These are phyloP conservation scores for Corymbia citriodora DNA, from an alignment of 441 rosid species.

Conservation along the genomic window DNA sequence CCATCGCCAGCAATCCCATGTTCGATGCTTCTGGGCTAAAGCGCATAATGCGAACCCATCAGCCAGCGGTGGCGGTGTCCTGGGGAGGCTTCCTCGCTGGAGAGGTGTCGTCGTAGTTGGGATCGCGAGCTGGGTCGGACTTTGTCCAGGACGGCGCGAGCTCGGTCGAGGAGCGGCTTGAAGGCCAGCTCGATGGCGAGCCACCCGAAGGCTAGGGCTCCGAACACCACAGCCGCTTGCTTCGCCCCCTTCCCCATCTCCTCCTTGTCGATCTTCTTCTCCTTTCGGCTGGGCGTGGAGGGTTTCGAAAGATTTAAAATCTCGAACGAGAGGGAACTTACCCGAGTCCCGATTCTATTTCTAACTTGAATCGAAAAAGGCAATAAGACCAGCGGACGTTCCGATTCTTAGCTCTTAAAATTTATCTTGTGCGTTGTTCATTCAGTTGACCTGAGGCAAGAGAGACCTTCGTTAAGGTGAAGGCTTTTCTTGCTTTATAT, in stretches of 20 bases:
- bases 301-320: not conserved
- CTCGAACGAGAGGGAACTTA: not conserved
- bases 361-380: not conserved
- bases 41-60: not conserved
- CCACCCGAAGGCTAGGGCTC: conserved; percentile 76
- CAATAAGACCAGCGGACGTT: no score
- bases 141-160: conserved; percentile 54
- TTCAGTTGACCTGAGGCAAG: not conserved
- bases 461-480: not conserved
- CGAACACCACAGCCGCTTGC: conserved; percentile 54
- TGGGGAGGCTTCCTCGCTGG: conserved; percentile 3
- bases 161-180: conserved; percentile 61
- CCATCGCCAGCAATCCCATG: not conserved
- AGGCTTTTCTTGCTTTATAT: no score
- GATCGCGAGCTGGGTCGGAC: no score
- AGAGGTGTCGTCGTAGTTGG: no score
- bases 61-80: not conserved
- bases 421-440: not conserved
- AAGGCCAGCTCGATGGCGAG: conserved; percentile 68
- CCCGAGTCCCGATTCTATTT: not conserved
- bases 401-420: no score
- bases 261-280: no score
- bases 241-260: conserved; percentile 21
- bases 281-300: not conserved
- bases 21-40: not conserved